Evolutionary conservation across 2,329 filamentous ascomycete genomes (phyloP), one percentile per base, ranked within the genome.

Genomic region (Periconia digitata): DNA sequence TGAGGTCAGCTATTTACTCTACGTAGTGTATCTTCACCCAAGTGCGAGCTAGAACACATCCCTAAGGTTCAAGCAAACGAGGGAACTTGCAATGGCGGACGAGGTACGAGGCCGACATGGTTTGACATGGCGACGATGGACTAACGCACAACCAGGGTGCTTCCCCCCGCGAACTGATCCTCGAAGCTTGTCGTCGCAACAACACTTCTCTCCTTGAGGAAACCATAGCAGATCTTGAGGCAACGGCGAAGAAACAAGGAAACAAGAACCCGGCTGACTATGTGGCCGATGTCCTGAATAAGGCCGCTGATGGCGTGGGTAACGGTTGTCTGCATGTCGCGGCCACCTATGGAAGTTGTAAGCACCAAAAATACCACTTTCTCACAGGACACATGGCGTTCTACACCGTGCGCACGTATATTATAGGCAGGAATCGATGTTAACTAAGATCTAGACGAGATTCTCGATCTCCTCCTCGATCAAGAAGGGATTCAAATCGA

Each of bases 151-250:
- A 43, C 37, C 63, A 95, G 87, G 94, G 92, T 70, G 92, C 92
- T 60, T 89, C 89, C 51, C 84, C 85, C 40, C 81, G 86, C 71
- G 92, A 97, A 77, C 83, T 89, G 65, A 83, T 97, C 62, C 84
- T 97, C 74, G 92, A 95, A 77, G 90, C 94, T 63, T 95, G 89
- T 76, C 90, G 92, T 53, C 84, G 91, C 66, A 92, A 97, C 80
- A 96, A 97, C 75, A 85, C 85, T 59, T 86, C 92, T 45, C 84
- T 97, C 51, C 84, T 97, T 47, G 75, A 82, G 61, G 86, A 94
- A 63, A 81, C 92, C 48, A 79, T 96, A 43, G 60, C 57, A 58
- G 74, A 81, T 36, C 75, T 76, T 56, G 76, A 83, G 65, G 51
- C 62, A 4, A 56, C 60, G 1, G 63, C 69, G 24, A 51, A 58